These are phyloP conservation scores for Tuber brumale DNA, from an alignment of 495 filamentous ascomycete species.

Conservation along the genomic window DNA sequence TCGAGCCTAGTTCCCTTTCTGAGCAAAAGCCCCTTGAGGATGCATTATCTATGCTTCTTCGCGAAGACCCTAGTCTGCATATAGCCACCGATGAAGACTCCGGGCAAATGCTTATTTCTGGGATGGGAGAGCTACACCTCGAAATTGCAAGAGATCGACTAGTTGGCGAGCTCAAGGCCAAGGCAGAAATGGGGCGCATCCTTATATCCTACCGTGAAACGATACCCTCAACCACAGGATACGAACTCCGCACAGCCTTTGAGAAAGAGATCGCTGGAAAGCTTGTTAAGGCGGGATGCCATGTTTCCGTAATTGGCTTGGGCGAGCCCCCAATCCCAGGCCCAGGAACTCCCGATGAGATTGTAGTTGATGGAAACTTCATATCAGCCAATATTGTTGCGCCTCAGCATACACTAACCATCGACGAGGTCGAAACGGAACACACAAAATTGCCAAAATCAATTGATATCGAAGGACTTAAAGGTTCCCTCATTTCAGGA, in stretches of 20 bases:
- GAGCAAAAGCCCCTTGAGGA: constrained; percentile 72
- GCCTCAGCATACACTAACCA: not conserved
- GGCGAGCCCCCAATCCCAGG: constrained; percentile 51
- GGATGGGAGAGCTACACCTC: constrained; percentile 97
- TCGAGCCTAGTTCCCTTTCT: constrained; percentile 73
- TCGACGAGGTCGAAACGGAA: constrained; percentile 39
- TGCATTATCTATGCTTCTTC: constrained; percentile 65
- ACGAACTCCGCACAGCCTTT: constrained; percentile 55
- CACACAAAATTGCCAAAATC: constrained; percentile 26
- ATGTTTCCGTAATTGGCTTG: constrained; percentile 59
- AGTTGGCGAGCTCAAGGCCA: constrained; percentile 80
- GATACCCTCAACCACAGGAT: constrained; percentile 49
- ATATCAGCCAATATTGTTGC: constrained; percentile 2
- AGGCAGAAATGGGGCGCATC: constrained; percentile 82
- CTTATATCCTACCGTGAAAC: constrained; percentile 92
- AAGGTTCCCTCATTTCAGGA: constrained; percentile 63
- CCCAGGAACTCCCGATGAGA: constrained; percentile 26
- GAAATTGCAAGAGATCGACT: constrained; percentile 89
- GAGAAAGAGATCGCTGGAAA: constrained; percentile 76
- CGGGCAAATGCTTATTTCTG: constrained; percentile 83
- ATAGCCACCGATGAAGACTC: constrained; percentile 80
- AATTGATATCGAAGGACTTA: constrained; percentile 39
- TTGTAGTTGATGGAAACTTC: constrained; percentile 29
- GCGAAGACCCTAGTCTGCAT: constrained; percentile 92
- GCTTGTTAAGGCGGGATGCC: constrained; percentile 67